phyloP scores from a whole-genome alignment of 805 yeast genomes.

The Grigorovia jiainica region DNA sequence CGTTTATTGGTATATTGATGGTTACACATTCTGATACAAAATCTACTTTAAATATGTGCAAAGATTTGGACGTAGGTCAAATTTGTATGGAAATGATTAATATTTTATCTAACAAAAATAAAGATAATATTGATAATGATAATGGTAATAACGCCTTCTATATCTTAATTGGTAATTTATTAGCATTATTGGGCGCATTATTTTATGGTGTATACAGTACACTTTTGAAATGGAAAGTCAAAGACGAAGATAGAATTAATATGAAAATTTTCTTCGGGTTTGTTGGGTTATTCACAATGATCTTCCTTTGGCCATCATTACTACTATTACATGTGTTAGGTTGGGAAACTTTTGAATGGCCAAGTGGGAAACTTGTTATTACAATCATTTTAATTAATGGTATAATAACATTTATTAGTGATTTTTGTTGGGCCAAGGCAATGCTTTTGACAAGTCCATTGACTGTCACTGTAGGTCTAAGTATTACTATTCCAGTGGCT shows the following conservation, averaged over 20 bases:
- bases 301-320: slow-evolving; percentile 76
- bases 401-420: slow-evolving; percentile 72
- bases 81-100: neutral
- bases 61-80: neutral
- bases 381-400: slow-evolving; percentile 55
- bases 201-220: slow-evolving; percentile 89
- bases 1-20: slow-evolving; percentile 69
- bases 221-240: slow-evolving; percentile 61
- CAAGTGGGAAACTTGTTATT: slow-evolving; percentile 44
- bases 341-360: slow-evolving; percentile 64
- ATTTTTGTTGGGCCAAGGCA: slow-evolving; percentile 93
- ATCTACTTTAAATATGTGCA: slow-evolving; percentile 20
- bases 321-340: slow-evolving; percentile 53
- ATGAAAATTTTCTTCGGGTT: slow-evolving; percentile 89
- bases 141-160: slow-evolving; percentile 24
- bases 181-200: slow-evolving; percentile 81
- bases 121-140: slow-evolving; percentile 1
- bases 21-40: slow-evolving; percentile 58
- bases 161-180: slow-evolving; percentile 56
- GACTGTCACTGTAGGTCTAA: slow-evolving; percentile 90
- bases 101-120: too few species aligned
- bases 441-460: slow-evolving; percentile 88
- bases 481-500: slow-evolving; percentile 89
- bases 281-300: slow-evolving; percentile 75
- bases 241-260: slow-evolving; percentile 65